These are phyloP conservation scores for Hortaea werneckii DNA, from an alignment of 2,329 filamentous ascomycete species.

Conservation along the genomic window DNA sequence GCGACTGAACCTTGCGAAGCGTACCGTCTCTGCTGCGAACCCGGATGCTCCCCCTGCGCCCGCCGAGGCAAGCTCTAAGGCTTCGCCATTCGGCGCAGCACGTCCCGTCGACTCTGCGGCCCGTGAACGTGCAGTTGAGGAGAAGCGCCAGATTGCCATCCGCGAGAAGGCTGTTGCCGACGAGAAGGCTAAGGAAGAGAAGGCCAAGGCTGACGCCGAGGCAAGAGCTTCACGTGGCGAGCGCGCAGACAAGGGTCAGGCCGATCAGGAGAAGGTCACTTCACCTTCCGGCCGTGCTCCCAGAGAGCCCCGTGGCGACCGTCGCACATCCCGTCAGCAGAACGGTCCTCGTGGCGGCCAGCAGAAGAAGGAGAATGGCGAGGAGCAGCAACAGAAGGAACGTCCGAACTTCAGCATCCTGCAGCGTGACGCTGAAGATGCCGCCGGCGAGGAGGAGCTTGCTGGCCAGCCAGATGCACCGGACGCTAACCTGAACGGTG, in stretches of 20 bases:
- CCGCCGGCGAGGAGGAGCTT: conserved; percentile 23
- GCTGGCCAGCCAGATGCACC: conserved; percentile 33
- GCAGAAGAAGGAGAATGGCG: conserved; percentile 28
- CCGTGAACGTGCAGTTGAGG: conserved; percentile 80
- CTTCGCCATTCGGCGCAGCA: conserved; percentile 87
- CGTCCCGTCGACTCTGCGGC: conserved; percentile 88
- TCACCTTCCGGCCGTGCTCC: conserved; percentile 33
- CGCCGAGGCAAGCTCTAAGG: conserved; percentile 49
- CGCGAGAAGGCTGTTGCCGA: conserved; percentile 80
- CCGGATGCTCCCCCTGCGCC: conserved; percentile 33
- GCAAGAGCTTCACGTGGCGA: conserved; percentile 42
- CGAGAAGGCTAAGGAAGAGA: conserved; percentile 70
- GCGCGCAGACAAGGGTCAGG: conserved; percentile 23
- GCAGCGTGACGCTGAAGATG: conserved; percentile 37
- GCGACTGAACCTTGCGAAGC: conserved; percentile 78
- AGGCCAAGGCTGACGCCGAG: conserved; percentile 47
- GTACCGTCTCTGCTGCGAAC: conserved; percentile 72
- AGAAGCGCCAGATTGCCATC: conserved; percentile 65
- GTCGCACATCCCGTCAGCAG: conserved; percentile 8
- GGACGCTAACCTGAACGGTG: conserved; percentile 40
- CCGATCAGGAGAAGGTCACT: conserved; percentile 20
- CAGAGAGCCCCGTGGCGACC: not conserved
- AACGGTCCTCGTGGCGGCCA: conserved; percentile 17
- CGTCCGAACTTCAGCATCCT: conserved; percentile 30
- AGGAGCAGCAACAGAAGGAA: conserved; percentile 21